These are phyloP conservation scores for Harringtonia lauricola DNA, from an alignment of 2,329 filamentous ascomycete genomes.

Conservation along the genomic window DNA sequence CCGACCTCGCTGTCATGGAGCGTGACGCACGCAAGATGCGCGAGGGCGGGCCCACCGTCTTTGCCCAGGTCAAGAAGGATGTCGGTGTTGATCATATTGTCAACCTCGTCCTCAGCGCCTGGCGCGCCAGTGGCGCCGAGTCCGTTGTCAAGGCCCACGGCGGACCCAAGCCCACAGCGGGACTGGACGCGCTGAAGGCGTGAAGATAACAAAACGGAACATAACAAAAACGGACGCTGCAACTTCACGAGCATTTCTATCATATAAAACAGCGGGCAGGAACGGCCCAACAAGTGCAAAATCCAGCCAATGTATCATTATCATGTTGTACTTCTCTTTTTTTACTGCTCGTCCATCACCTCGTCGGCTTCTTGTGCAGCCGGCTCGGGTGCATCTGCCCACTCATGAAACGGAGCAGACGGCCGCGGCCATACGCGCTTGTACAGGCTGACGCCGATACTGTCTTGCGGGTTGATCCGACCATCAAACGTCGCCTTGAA, in stretches of 20 bases:
- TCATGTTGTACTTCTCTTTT: slow-evolving; percentile 3
- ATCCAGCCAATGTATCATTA: slow-evolving; percentile 4
- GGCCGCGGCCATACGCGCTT: slow-evolving; percentile 75
- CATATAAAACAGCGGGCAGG: too few species aligned
- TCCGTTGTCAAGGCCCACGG: slow-evolving; percentile 40
- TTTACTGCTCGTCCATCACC: slow-evolving; percentile 27
- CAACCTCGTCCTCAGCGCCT: slow-evolving; percentile 78
- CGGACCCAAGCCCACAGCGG: slow-evolving; percentile 46
- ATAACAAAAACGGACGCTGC: not conserved
- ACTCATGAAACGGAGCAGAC: slow-evolving; percentile 37
- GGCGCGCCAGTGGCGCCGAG: slow-evolving; percentile 80
- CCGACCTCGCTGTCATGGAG: slow-evolving; percentile 90
- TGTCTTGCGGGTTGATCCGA: slow-evolving; percentile 90
- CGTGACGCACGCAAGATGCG: slow-evolving; percentile 87
- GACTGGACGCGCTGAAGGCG: slow-evolving; percentile 33
- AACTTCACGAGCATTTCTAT: too few species aligned
- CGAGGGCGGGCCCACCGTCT: slow-evolving; percentile 89
- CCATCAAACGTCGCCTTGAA: slow-evolving; percentile 98
- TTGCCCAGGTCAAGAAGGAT: slow-evolving; percentile 92
- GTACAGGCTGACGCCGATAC: slow-evolving; percentile 81
- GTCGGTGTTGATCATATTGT: slow-evolving; percentile 80
- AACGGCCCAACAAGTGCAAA: not conserved
- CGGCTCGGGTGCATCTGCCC: slow-evolving; percentile 20
- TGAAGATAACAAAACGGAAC: not conserved
- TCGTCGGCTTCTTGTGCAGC: slow-evolving; percentile 13